Base-by-base conservation (phyloP, 1,284 basidiomycete species). In the Microbotryomycetes sp. region DNA sequence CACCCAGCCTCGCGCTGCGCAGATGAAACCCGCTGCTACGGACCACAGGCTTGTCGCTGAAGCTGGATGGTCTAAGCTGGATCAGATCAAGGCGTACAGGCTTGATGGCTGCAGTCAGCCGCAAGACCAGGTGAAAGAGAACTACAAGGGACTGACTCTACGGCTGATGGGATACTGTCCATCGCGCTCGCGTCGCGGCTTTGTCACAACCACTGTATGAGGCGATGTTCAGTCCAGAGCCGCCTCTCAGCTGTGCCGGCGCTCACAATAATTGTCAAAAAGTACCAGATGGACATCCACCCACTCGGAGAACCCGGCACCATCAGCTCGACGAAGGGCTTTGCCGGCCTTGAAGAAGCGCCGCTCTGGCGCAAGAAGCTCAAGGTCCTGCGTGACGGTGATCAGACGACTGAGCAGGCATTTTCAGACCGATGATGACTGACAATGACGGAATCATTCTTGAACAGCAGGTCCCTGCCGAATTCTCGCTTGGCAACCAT, bases 201-300 rank as follows among this genome's bases (percentile, higher is more conserved):
- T 93, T 15, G 89, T 91, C 79, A 92, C 83, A 47, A 94, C 88
- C 71, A 93, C 90, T 91, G 73, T 7, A 59, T 31, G 47, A 1
- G 48, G 21, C 35, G 35, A 16, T n/a, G 18, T 26, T 45, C 35
- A 27, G 50, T 28, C 31, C 50, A 29, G 31, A 46, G 35, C 35
- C 18, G 35, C 9, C 35, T 9, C 35, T 11, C 11, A 41, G 35
- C 35, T 11, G 35, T 41, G 35, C 35, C 11, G 45, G 29, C 24
- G 78, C 88, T 75, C 70, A 91, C 90, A 76, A 71, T 94, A 97
- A 74, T 94, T 90, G 74, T 96, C 93, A 73, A 97, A 94, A 4
- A 97, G 78, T 60, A 96, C 80, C 3, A 91, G 86, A 67, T 86
- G 87, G 3, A 93, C 78, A 71, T 96, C 91, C 50, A 83, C 85